phyloP scores from a whole-genome alignment of 805 yeast species.

The Candida stauntonica region DNA sequence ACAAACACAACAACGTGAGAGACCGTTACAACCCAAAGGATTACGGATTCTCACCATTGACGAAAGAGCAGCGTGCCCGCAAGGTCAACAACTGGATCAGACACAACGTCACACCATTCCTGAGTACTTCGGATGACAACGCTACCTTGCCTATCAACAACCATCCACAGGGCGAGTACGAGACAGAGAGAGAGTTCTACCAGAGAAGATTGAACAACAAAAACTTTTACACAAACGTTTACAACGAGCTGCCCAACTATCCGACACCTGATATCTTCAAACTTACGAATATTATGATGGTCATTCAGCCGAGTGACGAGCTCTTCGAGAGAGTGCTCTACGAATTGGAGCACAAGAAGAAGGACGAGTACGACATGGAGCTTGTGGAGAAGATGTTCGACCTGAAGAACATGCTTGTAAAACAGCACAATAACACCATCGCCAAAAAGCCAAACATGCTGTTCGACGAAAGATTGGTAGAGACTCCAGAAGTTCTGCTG shows the following conservation, averaged over 20 bases:
- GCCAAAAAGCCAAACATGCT: constrained; percentile 1
- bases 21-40: constrained; percentile 17
- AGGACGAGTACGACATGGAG: constrained; percentile 53
- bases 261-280: constrained; percentile 27
- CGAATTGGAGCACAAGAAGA: constrained; percentile 25
- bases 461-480: constrained; percentile 11
- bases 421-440: constrained; percentile 6
- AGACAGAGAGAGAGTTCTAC: constrained; percentile 1
- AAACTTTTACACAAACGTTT: constrained; percentile 28
- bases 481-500: constrained; percentile 29
- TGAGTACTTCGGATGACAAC: neutral
- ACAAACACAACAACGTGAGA: constrained; percentile 18
- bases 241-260: constrained; percentile 37
- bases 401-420: constrained; percentile 17
- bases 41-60: constrained; percentile 24
- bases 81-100: constrained; percentile 12
- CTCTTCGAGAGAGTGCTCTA: constrained; percentile 21
- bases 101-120: constrained; percentile 4
- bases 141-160: neutral
- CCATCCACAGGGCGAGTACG: neutral
- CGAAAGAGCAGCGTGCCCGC: constrained; percentile 18
- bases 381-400: constrained; percentile 36
- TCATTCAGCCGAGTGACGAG: constrained; percentile 44
- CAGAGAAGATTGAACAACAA: constrained; percentile 9
- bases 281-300: constrained; percentile 50